Conservation (phyloP, 1,139 yeast genomes). For the Suhomyces bolitotheri region DNA sequence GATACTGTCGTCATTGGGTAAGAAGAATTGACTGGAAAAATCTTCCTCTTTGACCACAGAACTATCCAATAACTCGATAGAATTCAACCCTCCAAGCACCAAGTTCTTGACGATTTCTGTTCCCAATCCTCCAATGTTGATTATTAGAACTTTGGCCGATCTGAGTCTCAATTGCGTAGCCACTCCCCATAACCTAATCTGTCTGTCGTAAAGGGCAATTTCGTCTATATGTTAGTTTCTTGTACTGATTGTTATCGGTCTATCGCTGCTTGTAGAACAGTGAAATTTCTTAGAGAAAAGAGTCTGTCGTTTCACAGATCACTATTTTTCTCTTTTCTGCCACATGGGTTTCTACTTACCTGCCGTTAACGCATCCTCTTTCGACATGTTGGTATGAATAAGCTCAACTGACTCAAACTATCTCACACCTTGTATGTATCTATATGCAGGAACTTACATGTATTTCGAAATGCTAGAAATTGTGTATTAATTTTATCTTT, state of each 20-base stretch:
- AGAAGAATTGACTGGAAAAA: conserved; percentile 75
- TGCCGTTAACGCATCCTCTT: conserved; percentile 15
- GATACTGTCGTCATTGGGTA: conserved; percentile 50
- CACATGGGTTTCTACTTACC: conserved; percentile 11
- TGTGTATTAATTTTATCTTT: background rate
- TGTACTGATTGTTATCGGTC: too few species aligned
- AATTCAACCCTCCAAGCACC: conserved; percentile 85
- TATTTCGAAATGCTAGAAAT: too few species aligned
- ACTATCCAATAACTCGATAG: conserved; percentile 68
- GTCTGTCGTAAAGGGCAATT: conserved; percentile 90
- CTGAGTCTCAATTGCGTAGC: conserved; percentile 85
- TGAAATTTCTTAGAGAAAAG: too few species aligned
- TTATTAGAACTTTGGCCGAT: conserved; percentile 65
- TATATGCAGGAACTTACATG: conserved; percentile 3
- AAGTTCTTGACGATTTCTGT: conserved; percentile 81
- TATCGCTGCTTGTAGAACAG: background rate
- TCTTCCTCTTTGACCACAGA: conserved; percentile 60
- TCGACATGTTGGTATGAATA: conserved; percentile 4
- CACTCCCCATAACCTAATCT: conserved; percentile 94
- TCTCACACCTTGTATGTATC: background rate
- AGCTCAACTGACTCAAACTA: background rate
- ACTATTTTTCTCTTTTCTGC: too few species aligned
- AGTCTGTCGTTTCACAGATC: too few species aligned
- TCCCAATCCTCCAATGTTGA: conserved; percentile 72
- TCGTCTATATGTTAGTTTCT: conserved; percentile 53